A percentile compares a stretch with the other conserved stretches of the same genome.
Conservation (phyloP, 257 asterid genomes). For the Nicotiana undulata region DNA sequence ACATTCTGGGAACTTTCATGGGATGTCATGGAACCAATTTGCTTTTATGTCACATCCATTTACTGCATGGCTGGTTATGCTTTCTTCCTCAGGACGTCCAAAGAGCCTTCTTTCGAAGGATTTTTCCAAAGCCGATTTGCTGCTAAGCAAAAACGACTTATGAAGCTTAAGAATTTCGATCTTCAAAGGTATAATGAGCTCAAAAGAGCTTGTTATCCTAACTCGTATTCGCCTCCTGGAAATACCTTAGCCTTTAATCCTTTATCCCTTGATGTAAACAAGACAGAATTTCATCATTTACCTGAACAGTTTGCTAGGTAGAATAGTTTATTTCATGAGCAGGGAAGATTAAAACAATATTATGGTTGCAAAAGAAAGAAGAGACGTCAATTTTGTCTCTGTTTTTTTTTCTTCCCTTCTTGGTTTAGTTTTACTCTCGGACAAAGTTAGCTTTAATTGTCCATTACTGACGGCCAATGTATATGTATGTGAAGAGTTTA, state of each 20-base stretch:
- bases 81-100: constrained; percentile 46
- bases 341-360: background rate
- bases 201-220: constrained; percentile 6
- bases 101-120: constrained; percentile 59
- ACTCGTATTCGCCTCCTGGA: background rate
- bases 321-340: background rate
- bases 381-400: background rate
- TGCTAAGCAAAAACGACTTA: constrained; percentile 50
- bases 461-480: background rate
- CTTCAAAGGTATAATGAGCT: constrained; percentile 35
- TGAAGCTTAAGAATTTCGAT: constrained; percentile 38
- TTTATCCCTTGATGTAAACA: background rate
- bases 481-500: background rate
- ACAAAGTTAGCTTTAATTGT: background rate
- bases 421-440: background rate
- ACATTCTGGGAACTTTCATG: constrained; percentile 70
- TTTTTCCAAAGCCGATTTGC: constrained; percentile 45
- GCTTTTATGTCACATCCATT: constrained; percentile 40
- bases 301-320: background rate
- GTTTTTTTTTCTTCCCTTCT: background rate
- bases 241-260: background rate
- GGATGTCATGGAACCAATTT: constrained; percentile 81
- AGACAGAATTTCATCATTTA: background rate
- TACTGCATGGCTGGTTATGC: constrained; percentile 45
- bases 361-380: background rate